phyloP scores from a whole-genome alignment of 805 yeast genomes.

The Candida rishiriensis region DNA sequence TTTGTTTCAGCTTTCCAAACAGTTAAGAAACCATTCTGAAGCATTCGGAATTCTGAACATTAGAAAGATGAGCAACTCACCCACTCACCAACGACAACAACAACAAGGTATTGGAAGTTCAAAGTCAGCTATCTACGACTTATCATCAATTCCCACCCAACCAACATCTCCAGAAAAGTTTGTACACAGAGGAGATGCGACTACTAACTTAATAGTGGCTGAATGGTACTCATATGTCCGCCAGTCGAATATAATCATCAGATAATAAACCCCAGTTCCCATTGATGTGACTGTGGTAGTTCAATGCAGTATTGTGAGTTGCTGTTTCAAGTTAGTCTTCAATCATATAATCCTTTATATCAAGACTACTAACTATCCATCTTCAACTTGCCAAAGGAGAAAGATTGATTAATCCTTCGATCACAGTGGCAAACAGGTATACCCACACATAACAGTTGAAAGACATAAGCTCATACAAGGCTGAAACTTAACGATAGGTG shows the following conservation, averaged over 20 bases:
- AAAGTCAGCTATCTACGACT: conserved; percentile 37
- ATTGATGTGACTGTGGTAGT: too few species aligned
- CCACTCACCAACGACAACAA: not conserved
- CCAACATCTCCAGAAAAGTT: conserved; percentile 37
- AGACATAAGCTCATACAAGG: conserved; percentile 47
- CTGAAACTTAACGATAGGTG: conserved; percentile 56
- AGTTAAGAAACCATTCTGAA: conserved; percentile 1
- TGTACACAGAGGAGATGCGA: conserved; percentile 49
- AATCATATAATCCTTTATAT: conserved; percentile 2
- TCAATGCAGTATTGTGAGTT: too few species aligned
- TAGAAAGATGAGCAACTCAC: not conserved
- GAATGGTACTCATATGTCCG: conserved; percentile 39
- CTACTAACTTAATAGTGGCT: conserved; percentile 39
- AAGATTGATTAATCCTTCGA: not conserved
- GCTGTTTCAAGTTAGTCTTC: conserved; percentile 5
- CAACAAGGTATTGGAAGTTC: not conserved
- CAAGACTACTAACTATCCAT: not conserved
- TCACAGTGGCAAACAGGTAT: too few species aligned
- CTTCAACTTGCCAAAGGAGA: not conserved
- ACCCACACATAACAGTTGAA: not conserved
- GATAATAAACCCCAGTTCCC: too few species aligned
- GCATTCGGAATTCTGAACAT: not conserved
- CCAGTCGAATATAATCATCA: conserved; percentile 44
- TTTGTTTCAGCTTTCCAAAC: conserved; percentile 1
- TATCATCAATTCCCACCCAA: conserved; percentile 45